Conservation (phyloP, 1,284 basidiomycete genomes). For the Porodaedalea pini region DNA sequence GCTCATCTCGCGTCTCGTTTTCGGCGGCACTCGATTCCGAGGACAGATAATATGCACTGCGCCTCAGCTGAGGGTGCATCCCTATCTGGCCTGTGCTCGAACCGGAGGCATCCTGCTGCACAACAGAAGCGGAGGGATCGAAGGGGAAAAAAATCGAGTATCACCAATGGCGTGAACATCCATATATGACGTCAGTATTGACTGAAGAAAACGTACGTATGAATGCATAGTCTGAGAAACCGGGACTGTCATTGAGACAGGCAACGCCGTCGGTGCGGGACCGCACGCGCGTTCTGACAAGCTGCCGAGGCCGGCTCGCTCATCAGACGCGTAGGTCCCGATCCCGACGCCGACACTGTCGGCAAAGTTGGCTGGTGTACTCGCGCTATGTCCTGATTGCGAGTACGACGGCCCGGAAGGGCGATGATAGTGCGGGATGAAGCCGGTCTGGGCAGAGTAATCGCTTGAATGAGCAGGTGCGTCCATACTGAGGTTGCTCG, state of each 20-base stretch:
- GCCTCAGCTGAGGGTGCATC: slow-evolving; percentile 4
- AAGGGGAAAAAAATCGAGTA: background rate
- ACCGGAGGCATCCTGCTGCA: background rate
- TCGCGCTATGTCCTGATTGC: background rate
- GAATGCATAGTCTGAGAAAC: background rate
- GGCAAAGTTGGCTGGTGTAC: background rate
- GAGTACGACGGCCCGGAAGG: slow-evolving; percentile 19
- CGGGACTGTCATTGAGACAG: background rate
- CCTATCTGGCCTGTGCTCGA: background rate
- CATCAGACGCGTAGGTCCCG: background rate
- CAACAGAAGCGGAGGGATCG: no score
- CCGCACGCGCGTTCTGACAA: background rate
- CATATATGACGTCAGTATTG: no score
- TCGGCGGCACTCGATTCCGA: background rate
- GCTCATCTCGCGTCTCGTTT: background rate
- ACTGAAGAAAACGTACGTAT: background rate
- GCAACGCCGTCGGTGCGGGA: slow-evolving; percentile 6
- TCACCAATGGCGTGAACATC: no score
- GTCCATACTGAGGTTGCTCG: background rate
- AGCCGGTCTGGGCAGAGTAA: background rate
- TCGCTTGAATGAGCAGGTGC: background rate
- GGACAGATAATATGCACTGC: slow-evolving; percentile 1
- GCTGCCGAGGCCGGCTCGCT: background rate
- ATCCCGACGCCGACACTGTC: slow-evolving; percentile 4
- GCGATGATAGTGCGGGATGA: slow-evolving; percentile 11